phyloP scores from a whole-genome alignment of 805 yeast genomes.

The Allodekkera sacchari region DNA sequence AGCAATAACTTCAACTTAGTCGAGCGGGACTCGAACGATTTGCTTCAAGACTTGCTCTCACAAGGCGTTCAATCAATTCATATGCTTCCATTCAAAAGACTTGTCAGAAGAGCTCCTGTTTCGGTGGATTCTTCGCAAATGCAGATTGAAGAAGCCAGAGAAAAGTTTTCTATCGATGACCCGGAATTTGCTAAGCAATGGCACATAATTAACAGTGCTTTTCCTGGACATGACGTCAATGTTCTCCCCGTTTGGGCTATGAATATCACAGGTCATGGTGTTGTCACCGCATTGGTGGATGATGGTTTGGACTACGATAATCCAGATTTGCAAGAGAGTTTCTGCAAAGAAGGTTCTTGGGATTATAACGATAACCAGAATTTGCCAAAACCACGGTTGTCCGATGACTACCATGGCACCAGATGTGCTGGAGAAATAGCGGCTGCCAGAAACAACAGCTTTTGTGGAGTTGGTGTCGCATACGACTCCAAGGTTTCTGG shows the following conservation, averaged over 20 bases:
- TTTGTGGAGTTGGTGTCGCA: slow-evolving; percentile 97
- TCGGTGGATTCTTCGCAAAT: slow-evolving; percentile 45
- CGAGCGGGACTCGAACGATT: slow-evolving; percentile 21
- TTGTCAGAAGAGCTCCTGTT: slow-evolving; percentile 24
- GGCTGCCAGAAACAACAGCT: slow-evolving; percentile 68
- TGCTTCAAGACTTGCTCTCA: slow-evolving; percentile 21
- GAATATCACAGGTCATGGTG: slow-evolving; percentile 72
- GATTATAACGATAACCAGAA: slow-evolving; percentile 76
- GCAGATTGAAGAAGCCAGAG: slow-evolving; percentile 37
- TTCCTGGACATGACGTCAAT: slow-evolving; percentile 79
- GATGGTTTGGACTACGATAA: slow-evolving; percentile 87
- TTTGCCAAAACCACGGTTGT: slow-evolving; percentile 71
- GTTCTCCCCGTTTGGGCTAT: slow-evolving; percentile 79
- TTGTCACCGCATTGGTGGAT: slow-evolving; percentile 84
- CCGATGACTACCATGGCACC: slow-evolving; percentile 90
- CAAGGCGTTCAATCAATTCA: slow-evolving; percentile 41
- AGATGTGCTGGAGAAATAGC: slow-evolving; percentile 98
- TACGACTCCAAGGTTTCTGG: slow-evolving; percentile 82
- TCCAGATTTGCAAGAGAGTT: slow-evolving; percentile 63
- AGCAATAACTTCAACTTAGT: slow-evolving; percentile 22
- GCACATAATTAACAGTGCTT: slow-evolving; percentile 75
- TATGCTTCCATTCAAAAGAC: slow-evolving; percentile 41
- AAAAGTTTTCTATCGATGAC: slow-evolving; percentile 59
- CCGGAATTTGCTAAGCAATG: slow-evolving; percentile 83
- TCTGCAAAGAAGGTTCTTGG: slow-evolving; percentile 77